These are phyloP conservation scores for Umbelopsis sp. DNA, from an alignment of 192 early-diverging fungal species.

Conservation along the genomic window DNA sequence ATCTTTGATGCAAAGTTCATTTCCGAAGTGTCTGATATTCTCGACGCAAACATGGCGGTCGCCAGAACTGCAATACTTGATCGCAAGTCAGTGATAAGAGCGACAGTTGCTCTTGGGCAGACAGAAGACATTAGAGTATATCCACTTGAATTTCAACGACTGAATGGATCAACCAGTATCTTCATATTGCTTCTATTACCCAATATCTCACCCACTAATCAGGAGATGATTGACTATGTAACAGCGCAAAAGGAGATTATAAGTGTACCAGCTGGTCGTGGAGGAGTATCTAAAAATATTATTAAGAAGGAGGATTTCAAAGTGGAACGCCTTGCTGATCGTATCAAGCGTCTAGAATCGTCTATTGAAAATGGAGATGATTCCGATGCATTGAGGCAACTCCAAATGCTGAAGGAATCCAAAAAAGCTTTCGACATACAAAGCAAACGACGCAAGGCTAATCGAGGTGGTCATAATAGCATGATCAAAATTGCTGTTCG, in stretches of 20 bases:
- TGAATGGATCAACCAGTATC: neutral
- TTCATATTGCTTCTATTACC: neutral
- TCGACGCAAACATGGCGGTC: neutral
- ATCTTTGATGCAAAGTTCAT: neutral
- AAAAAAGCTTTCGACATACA: neutral
- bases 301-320: neutral
- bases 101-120: neutral
- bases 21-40: neutral
- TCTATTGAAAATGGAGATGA: neutral
- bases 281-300: neutral
- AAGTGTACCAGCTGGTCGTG: neutral
- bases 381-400: neutral
- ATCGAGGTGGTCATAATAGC: neutral
- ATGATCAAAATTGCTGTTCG: neutral
- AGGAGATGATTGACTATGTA: neutral
- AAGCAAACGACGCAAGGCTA: neutral
- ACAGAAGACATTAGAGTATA: neutral
- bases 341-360: neutral
- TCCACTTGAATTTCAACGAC: constrained; percentile 1
- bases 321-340: neutral
- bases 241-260: neutral
- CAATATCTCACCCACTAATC: neutral
- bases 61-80: neutral
- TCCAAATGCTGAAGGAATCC: neutral
- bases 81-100: constrained; percentile 4